Conservation (phyloP, 2,329 filamentous ascomycete species). For the Delphinella strobiligena region DNA sequence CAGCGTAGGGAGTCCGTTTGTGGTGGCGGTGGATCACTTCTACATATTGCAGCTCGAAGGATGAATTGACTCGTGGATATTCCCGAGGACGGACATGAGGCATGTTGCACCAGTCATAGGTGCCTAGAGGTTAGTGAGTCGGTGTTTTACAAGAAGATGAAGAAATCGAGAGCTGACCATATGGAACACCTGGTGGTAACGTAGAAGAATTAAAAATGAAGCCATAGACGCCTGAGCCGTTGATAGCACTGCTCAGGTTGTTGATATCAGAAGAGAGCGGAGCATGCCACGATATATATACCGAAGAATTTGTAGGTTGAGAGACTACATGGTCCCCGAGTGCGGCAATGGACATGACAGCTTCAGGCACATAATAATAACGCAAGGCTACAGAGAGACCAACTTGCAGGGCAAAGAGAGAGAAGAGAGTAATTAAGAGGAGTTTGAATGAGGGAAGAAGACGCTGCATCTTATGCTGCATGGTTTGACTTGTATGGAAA, state of each 20-base stretch:
- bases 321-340: constrained; percentile 1
- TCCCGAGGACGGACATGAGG: constrained; percentile 61
- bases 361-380: constrained; percentile 12
- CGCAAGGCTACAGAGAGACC: constrained; percentile 19
- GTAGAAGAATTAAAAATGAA: constrained; percentile 61
- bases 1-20: constrained; percentile 69
- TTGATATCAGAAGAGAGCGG: constrained; percentile 48
- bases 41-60: constrained; percentile 61
- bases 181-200: constrained; percentile 39
- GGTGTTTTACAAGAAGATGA: not conserved
- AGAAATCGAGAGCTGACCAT: constrained; percentile 25
- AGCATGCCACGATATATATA: constrained; percentile 45
- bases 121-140: constrained; percentile 13
- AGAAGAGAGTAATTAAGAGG: constrained; percentile 14
- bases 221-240: constrained; percentile 53
- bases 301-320: constrained; percentile 9
- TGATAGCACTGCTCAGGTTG: constrained; percentile 45
- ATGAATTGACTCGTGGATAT: constrained; percentile 41
- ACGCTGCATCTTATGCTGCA: not conserved
- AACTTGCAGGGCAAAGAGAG: constrained; percentile 16
- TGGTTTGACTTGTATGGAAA: not conserved
- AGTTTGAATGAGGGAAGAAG: not conserved
- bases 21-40: constrained; percentile 78
- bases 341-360: constrained; percentile 12
- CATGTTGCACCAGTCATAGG: constrained; percentile 81